Conservation (phyloP, 306 rosid species). For the Inga leiocalycina region DNA sequence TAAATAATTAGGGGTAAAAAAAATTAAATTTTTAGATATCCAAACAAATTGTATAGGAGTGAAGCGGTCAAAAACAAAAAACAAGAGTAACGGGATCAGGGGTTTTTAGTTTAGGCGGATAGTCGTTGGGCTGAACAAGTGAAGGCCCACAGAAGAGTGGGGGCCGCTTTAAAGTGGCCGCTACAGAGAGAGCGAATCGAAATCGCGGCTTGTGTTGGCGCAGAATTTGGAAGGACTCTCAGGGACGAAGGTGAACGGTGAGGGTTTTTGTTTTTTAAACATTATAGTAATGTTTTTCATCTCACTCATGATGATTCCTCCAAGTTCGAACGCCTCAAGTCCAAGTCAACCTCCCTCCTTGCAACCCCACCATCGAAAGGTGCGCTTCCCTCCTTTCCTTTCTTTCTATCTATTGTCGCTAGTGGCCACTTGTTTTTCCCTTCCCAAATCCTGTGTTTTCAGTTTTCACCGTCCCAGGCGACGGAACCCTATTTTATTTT, state of each 20-base stretch:
- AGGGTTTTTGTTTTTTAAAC: neutral
- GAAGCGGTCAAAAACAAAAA: no score
- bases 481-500: neutral
- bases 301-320: constrained; percentile 4
- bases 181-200: no score
- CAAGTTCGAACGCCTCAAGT: neutral
- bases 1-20: no score
- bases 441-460: neutral
- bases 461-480: neutral
- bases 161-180: neutral
- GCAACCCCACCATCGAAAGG: neutral
- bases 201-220: no score
- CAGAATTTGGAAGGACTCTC: no score
- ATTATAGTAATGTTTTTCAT: neutral
- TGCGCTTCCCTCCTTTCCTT: neutral
- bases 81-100: neutral
- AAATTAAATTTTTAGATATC: no score
- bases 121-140: neutral
- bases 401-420: neutral
- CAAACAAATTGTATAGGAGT: no score
- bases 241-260: no score
- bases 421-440: neutral
- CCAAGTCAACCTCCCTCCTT: neutral
- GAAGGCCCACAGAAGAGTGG: neutral
- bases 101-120: neutral